These are phyloP conservation scores for Aspergillus costaricaensis DNA, from an alignment of 2,329 filamentous ascomycete genomes.

Conservation along the genomic window DNA sequence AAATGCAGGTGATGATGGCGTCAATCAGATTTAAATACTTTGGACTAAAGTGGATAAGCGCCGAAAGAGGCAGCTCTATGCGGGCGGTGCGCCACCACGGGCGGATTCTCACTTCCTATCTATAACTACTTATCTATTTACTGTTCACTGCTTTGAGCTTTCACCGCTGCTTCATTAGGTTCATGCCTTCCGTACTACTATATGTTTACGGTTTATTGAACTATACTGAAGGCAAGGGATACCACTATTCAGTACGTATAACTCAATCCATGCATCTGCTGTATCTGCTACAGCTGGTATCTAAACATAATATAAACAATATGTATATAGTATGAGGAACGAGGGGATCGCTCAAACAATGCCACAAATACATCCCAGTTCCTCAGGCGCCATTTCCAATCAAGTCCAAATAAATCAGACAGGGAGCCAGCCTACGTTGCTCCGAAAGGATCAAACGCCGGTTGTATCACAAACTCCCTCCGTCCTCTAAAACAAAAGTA, in stretches of 20 bases:
- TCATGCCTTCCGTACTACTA: too few species aligned
- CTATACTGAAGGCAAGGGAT: too few species aligned
- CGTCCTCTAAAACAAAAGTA: not conserved
- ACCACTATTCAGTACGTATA: too few species aligned
- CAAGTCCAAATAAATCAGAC: not conserved
- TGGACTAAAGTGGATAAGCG: not conserved
- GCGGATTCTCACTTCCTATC: too few species aligned
- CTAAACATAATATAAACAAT: not conserved
- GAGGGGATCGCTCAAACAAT: not conserved
- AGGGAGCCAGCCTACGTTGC: not conserved
- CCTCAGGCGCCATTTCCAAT: not conserved
- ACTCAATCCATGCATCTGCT: too few species aligned
- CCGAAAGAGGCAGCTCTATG: constrained; percentile 10
- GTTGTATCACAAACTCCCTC: constrained; percentile 2
- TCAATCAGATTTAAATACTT: not conserved
- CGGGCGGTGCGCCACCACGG: not conserved
- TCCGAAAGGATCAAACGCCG: not conserved
- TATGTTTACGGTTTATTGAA: too few species aligned
- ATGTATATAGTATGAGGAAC: not conserved
- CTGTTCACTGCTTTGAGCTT: not conserved
- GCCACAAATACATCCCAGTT: not conserved
- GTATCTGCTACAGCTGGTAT: not conserved
- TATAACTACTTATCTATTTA: not conserved
- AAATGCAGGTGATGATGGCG: not conserved
- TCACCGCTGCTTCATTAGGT: too few species aligned